Evolutionary conservation across 2,329 filamentous ascomycete species (phyloP).

Genomic region (Grosmannia serpens): DNA sequence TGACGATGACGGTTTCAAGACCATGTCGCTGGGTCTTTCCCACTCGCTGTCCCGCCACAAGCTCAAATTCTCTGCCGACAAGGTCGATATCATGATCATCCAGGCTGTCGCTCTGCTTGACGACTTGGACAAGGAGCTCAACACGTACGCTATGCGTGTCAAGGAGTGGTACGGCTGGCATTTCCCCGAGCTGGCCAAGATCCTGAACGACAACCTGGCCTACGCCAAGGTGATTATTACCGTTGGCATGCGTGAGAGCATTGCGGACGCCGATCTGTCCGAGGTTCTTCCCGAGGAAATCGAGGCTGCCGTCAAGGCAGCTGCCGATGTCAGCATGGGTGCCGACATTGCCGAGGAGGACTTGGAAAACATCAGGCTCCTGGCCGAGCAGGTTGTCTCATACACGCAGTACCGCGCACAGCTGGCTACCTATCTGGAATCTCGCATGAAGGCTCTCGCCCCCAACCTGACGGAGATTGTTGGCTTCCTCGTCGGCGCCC

Average conservation of each 20-base stretch:
- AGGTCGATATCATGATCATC: constrained; percentile 99
- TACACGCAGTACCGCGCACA: constrained; percentile 86
- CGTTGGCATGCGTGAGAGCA: constrained; percentile 81
- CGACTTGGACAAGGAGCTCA: constrained; percentile 96
- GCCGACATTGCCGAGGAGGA: constrained; percentile 92
- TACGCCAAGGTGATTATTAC: constrained; percentile 81
- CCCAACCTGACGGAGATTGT: constrained; percentile 91
- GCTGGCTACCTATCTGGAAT: constrained; percentile 78
- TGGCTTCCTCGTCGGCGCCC: constrained; percentile 85
- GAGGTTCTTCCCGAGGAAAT: constrained; percentile 94
- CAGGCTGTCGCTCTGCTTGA: constrained; percentile 91
- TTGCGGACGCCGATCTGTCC: constrained; percentile 64
- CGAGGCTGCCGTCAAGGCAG: constrained; percentile 80
- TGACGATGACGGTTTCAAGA: constrained; percentile 72
- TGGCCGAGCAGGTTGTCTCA: constrained; percentile 86
- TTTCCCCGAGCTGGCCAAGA: constrained; percentile 95
- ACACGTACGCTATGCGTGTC: constrained; percentile 96
- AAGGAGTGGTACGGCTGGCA: constrained; percentile 99
- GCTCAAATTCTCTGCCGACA: constrained; percentile 96
- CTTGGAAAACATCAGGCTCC: constrained; percentile 79
- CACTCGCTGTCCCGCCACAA: constrained; percentile 96
- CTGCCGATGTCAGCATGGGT: constrained; percentile 95
- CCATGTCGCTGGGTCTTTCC: constrained; percentile 91
- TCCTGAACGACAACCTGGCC: constrained; percentile 92
- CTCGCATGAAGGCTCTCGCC: constrained; percentile 92